Evolutionary conservation across 768 basidiomycete genomes (phyloP).

Genomic region (Macrocybe gigantea): DNA sequence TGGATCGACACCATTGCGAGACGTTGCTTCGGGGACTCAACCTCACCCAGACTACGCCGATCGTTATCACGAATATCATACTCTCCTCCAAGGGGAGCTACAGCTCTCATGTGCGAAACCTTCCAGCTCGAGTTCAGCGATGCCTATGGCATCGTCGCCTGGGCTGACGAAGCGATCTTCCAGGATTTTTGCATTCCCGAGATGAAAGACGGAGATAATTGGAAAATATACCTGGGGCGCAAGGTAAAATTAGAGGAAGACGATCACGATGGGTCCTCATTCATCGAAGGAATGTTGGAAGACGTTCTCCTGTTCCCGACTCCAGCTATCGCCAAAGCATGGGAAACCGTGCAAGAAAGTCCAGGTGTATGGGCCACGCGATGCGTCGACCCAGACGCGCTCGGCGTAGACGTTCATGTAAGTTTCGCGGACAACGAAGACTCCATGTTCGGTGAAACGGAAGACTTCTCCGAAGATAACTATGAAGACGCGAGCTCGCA

Average conservation of each 20-base stretch:
- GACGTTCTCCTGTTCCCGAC: conserved; percentile 22
- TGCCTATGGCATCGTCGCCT: conserved; percentile 27
- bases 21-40: conserved; percentile 6
- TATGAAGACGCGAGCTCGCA: too few relatives aligned
- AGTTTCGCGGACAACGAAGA: too few relatives aligned
- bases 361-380: conserved; percentile 27
- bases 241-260: conserved; percentile 26
- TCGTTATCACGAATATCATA: conserved; percentile 18
- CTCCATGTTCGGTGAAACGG: too few relatives aligned
- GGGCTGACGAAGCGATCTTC: conserved; percentile 23
- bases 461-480: too few relatives aligned
- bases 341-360: conserved; percentile 24
- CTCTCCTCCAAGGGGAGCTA: conserved; percentile 26
- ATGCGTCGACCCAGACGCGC: too few relatives aligned
- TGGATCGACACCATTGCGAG: conserved; percentile 23
- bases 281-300: conserved; percentile 26
- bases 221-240: conserved; percentile 36
- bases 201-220: conserved; percentile 26
- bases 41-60: conserved; percentile 3
- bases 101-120: conserved; percentile 30
- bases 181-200: conserved; percentile 25
- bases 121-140: conserved; percentile 25
- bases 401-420: too few relatives aligned
- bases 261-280: conserved; percentile 27
- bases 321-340: conserved; percentile 6